Conservation (phyloP, 1,284 basidiomycete genomes). For the Leccinum insolens region DNA sequence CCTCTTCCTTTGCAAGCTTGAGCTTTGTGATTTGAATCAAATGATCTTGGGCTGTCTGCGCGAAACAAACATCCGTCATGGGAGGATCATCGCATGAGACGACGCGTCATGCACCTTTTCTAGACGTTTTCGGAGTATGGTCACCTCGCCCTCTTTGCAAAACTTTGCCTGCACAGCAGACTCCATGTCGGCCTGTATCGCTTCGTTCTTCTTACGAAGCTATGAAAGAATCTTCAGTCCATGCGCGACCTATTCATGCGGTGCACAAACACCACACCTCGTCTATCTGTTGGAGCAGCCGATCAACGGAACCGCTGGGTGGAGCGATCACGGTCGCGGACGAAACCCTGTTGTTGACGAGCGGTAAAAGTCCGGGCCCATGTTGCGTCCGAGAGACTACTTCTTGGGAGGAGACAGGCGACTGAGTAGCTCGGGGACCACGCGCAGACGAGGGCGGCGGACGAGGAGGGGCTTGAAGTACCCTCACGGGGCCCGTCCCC, state of each 20-base stretch:
- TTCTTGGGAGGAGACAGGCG: constrained; percentile 30
- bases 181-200: constrained; percentile 35
- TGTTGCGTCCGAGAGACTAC: constrained; percentile 15
- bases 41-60: constrained; percentile 61
- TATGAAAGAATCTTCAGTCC: constrained; percentile 32
- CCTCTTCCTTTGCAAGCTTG: constrained; percentile 60
- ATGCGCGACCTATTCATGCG: constrained; percentile 10
- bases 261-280: constrained; percentile 41
- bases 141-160: constrained; percentile 36
- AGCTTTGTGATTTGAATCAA: constrained; percentile 57
- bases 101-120: constrained; percentile 29
- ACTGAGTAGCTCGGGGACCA: constrained; percentile 10
- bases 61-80: background rate
- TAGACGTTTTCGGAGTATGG: constrained; percentile 35
- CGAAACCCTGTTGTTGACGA: constrained; percentile 5
- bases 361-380: constrained; percentile 12
- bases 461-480: constrained; percentile 15
- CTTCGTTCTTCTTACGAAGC: constrained; percentile 52
- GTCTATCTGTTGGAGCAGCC: constrained; percentile 46
- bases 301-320: constrained; percentile 15
- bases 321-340: constrained; percentile 3
- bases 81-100: background rate
- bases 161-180: constrained; percentile 28
- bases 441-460: constrained; percentile 21
- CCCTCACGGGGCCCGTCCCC: constrained; percentile 14